Evolutionary conservation across 805 yeast species (phyloP).

Genomic region (Wickerhamomyces alni): DNA sequence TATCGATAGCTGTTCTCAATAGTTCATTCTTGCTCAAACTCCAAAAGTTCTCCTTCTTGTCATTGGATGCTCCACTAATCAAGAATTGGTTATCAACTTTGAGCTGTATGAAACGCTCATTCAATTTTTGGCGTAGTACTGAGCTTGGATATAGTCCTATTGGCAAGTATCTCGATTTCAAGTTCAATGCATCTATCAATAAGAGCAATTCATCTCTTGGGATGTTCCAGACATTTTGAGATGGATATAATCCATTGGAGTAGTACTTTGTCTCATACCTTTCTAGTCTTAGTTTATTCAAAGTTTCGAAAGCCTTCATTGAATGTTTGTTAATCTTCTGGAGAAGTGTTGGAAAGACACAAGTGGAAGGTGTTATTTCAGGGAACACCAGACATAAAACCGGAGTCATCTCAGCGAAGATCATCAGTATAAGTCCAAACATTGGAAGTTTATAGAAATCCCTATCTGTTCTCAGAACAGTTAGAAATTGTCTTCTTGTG

Average conservation of each 20-base stretch:
- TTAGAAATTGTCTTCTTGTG: constrained; percentile 40
- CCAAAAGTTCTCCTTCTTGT: constrained; percentile 38
- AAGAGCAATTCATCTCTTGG: constrained; percentile 31
- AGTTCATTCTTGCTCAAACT: constrained; percentile 44
- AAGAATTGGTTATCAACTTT: constrained; percentile 46
- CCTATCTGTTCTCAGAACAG: constrained; percentile 36
- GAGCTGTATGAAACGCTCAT: constrained; percentile 36
- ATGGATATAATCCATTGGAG: constrained; percentile 24
- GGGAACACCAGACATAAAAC: constrained; percentile 47
- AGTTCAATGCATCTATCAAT: constrained; percentile 30
- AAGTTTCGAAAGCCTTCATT: constrained; percentile 12
- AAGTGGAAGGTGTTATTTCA: constrained; percentile 51
- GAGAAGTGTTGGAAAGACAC: constrained; percentile 40
- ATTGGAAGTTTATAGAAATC: constrained; percentile 45
- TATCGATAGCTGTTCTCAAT: constrained; percentile 45
- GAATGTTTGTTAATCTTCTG: constrained; percentile 28
- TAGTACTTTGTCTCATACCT: constrained; percentile 7
- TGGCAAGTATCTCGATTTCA: constrained; percentile 37
- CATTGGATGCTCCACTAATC: too few relatives aligned
- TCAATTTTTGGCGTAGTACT: constrained; percentile 30
- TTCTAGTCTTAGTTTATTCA: constrained; percentile 11
- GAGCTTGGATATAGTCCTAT: constrained; percentile 31
- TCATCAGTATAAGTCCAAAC: constrained; percentile 40
- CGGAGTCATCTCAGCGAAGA: constrained; percentile 53
- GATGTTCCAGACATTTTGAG: constrained; percentile 43